Conservation (phyloP, 108 stramenopile genomes). For the Bacterosira constricta region DNA sequence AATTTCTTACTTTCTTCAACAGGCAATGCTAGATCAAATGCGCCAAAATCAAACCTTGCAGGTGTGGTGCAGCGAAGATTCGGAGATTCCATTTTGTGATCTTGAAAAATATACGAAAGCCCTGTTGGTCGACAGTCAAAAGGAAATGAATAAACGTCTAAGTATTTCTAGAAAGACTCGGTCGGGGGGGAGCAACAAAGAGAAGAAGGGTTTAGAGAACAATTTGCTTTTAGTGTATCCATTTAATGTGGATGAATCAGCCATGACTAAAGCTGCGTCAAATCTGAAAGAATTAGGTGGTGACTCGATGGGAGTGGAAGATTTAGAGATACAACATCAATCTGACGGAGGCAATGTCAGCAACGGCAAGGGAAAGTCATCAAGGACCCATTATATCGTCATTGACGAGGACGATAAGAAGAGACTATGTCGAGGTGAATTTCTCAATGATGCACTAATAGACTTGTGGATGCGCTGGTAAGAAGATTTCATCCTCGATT, state of each 20-base stretch:
- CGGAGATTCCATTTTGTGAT: not conserved
- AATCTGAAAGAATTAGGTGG: slow-evolving; percentile 23
- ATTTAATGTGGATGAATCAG: slow-evolving; percentile 52
- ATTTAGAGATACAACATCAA: not conserved
- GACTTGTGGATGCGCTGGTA: slow-evolving; percentile 90
- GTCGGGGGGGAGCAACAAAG: slow-evolving; percentile 11
- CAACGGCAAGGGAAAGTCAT: slow-evolving; percentile 12
- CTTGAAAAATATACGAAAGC: slow-evolving; percentile 29
- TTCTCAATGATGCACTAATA: slow-evolving; percentile 85
- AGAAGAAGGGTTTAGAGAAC: slow-evolving; percentile 26
- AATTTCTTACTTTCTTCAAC: not conserved
- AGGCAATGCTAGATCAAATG: slow-evolving; percentile 17
- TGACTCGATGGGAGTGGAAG: not conserved
- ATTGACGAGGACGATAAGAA: slow-evolving; percentile 64
- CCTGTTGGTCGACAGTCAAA: slow-evolving; percentile 14
- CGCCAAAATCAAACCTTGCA: not conserved
- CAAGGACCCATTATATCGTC: slow-evolving; percentile 55
- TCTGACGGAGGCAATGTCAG: not conserved
- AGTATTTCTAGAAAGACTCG: slow-evolving; percentile 21
- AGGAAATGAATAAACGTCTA: slow-evolving; percentile 20
- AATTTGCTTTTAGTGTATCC: slow-evolving; percentile 67
- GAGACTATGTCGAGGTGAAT: slow-evolving; percentile 62
- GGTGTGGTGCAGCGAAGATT: not conserved
- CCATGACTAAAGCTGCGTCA: slow-evolving; percentile 47
- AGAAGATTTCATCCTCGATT: slow-evolving; percentile 12